Evolutionary conservation across 225 moss, liverwort and hornwort species (phyloP), one percentile per base, ranked within the genome.

Genomic region (Takakia lepidozioides): DNA sequence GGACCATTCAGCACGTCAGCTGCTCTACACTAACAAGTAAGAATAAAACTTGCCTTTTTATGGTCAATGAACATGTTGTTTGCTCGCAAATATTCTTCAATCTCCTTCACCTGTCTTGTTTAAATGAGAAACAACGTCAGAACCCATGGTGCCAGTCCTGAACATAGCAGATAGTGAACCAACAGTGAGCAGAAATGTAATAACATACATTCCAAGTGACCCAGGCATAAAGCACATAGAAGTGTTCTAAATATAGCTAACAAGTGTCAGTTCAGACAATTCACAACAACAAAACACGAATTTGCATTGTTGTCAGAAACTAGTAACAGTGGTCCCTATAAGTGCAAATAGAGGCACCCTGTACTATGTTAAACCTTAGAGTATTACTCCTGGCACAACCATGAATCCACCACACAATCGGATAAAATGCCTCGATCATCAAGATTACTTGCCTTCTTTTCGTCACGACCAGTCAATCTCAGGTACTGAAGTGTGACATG

Each of bases 41-140:
- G n/a, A n/a, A n/a, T n/a, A n/a, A n/a, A n/a, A n/a, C n/a, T 56
- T 30, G 86, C 93, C 74, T 80, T 46, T 7, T 71, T 68, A 45
- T 95, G 71, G 57, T 95, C 93, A 35, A 95, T 71, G 50, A 95
- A 95, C 71, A 95, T 19, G 45, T 89, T 54, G 62, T 86, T 95
- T 46, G 93, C 93, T 41, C 93, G 80, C 46, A 95, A 54, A 46
- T 95, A 95, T 29, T 89, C 84, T 75, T 95, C 93, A 26, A 95
- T 71, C 55, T 79, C 65, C 23, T 72, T 63, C 42, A 95, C 86
- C 89, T 90, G 63, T 59, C 37, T 22, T 11, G 11, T 19, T 16
- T n/a, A 27, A 10, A 40, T 44, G 2, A 39, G 25, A 42, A 27
- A 41, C 15, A 44, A 8, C 34, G 15, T 38, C 8, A n/a, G 14